Base-by-base conservation (phyloP, 345 rosid species). In the Sapria himalayana region DNA sequence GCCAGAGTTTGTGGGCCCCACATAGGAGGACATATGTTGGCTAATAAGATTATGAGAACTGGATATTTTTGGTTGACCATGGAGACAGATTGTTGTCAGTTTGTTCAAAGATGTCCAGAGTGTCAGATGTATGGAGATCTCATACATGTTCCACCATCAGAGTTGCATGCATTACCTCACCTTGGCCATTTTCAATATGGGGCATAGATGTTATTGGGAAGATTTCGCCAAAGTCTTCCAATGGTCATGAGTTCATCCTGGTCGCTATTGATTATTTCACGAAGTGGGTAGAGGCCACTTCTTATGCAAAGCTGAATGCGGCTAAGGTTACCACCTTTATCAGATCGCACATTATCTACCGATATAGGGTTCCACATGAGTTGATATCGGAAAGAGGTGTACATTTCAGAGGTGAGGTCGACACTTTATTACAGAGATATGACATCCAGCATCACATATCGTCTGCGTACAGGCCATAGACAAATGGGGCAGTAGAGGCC, bases 131-230 rank as follows among this genome's bases (percentile, higher is more conserved):
- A 39, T 25, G 7, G 4, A 1, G 15, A 49, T 11, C 3, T 14
- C 2, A 35, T 40, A 12, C 15, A 55, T 8, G 39, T 9, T 1
- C 49, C 48, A 0, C 48, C 54, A 7, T 4, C 14, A 0, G 2
- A 15, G 5, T 0, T 47, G 1, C 17, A 32, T 5, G 31, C 7
- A 24, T 55, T 18, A 5, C 9, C 0, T 0, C 46, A 1, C 38
- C 25, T 0, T 55, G 40, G 45, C 51, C 46, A 0, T 38, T 53
- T 4, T 38, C 46, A 1, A 29, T 53, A 33, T 53, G 46, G 16
- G 51, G 50, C 0, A 25, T 52, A 0, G 31, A 52, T 17, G 37
- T 43, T 1, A 52, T 43, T 0, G 16, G 31, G 5, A 15, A 29
- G 10, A 27, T 35, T 2, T 16, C 13, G 11, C 37, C 45, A 0